Evolutionary conservation across 208 protist species (phyloP).

Genomic region (Leishmania martiniquensis): DNA sequence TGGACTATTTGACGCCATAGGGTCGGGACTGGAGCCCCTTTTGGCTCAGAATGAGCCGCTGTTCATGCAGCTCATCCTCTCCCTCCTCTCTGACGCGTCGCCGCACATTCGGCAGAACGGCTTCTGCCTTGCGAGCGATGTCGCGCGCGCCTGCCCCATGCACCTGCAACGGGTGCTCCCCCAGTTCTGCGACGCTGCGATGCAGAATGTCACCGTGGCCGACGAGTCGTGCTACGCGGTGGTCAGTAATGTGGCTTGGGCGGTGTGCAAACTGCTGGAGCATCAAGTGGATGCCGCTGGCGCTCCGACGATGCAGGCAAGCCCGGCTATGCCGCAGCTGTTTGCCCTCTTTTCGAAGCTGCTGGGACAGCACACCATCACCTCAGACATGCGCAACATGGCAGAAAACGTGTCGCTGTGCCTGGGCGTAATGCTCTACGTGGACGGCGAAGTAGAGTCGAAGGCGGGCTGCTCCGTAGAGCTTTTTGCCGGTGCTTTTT

Average conservation of each 20-base stretch:
- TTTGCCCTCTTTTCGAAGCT: conserved; percentile 52
- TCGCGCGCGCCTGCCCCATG: conserved; percentile 50
- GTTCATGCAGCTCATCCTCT: conserved; percentile 60
- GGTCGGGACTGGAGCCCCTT: conserved; percentile 63
- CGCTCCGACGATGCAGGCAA: conserved; percentile 50
- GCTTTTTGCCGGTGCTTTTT: conserved; percentile 61
- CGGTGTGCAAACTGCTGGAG: conserved; percentile 76
- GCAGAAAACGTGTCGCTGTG: conserved; percentile 82
- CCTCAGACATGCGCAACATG: conserved; percentile 85
- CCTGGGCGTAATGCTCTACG: conserved; percentile 75
- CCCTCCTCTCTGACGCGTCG: conserved; percentile 58
- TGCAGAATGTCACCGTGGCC: conserved; percentile 49
- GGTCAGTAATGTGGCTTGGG: conserved; percentile 84
- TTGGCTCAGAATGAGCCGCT: conserved; percentile 49
- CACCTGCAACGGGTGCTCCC: conserved; percentile 56
- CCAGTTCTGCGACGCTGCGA: conserved; percentile 43
- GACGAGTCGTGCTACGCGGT: conserved; percentile 58
- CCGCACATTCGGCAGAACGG: conserved; percentile 66
- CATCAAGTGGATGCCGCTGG: conserved; percentile 62
- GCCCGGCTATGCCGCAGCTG: conserved; percentile 46
- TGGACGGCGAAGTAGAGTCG: conserved; percentile 47
- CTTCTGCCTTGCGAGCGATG: conserved; percentile 79
- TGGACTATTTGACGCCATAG: conserved; percentile 82
- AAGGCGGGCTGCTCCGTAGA: conserved; percentile 44
- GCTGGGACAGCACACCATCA: conserved; percentile 36